These are phyloP conservation scores for Ambrosia trifida DNA, from an alignment of 129 eudicot species.

Conservation along the genomic window DNA sequence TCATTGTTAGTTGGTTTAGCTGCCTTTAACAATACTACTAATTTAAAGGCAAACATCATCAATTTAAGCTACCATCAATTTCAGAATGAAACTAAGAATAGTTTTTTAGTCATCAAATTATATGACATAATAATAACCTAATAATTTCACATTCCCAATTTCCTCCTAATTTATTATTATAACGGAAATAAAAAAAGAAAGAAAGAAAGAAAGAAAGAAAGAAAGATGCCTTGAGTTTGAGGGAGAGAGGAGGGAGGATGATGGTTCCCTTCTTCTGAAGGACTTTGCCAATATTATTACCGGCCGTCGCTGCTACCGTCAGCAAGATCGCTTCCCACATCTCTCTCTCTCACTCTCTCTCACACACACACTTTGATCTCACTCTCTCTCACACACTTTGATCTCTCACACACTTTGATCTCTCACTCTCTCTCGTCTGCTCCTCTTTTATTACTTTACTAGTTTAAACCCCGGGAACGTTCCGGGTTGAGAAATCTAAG, in stretches of 20 bases:
- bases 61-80: background rate
- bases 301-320: conserved; percentile 95
- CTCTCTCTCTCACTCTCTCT: conserved; percentile 21
- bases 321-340: conserved; percentile 95
- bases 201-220: background rate
- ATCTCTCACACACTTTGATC: background rate
- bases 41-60: background rate
- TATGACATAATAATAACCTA: background rate
- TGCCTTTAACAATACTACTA: background rate
- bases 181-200: too few relatives aligned
- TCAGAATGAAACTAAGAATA: background rate
- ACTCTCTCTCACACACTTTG: background rate
- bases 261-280: conserved; percentile 95
- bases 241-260: conserved; percentile 95
- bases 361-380: conserved; percentile 9
- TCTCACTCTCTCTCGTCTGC: too few relatives aligned
- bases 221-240: conserved; percentile 75
- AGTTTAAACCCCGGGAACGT: too few relatives aligned
- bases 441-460: too few relatives aligned
- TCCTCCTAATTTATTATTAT: background rate
- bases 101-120: background rate
- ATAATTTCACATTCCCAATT: background rate
- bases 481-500: too few relatives aligned
- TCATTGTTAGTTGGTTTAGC: background rate
- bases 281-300: conserved; percentile 92